Evolutionary conservation across 2,329 filamentous ascomycete genomes (phyloP), one percentile per base, ranked within the genome.

Genomic region (Paracorniculantispora psalliotae): DNA sequence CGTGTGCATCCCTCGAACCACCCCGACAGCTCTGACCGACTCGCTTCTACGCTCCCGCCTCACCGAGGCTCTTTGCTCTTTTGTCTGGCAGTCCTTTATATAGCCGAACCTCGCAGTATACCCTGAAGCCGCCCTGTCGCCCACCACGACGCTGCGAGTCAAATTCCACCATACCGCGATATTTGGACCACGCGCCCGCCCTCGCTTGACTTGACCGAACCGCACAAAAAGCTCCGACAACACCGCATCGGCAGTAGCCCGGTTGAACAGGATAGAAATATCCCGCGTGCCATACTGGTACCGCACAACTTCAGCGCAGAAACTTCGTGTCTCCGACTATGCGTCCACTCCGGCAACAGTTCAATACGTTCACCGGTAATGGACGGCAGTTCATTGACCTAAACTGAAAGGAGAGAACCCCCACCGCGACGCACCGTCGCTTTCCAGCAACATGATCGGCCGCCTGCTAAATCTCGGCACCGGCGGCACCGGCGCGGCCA

Each of bases 391-490:
- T 57, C 47, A 35, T 52, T 54, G 30, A 59, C 48, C 59, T 64
- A 59, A 61, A 43, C 12, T 52, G 21, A 52, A 57, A 50, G 44
- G 47, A 44, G 57, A 47, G 46, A 50, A 4, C 21, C 39, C 17
- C n/a, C 49, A 23, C 28, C 26, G 53, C 30, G 21, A 30, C n/a
- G 17, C 8, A 25, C 28, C 49, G 39, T 59, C 19, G 35, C 17
- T 23, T 19, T 21, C 13, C 15, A 28, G 25, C 12, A 55, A 33
- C 59, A 86, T 88, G 82, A 74, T 88, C 67, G 85, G 85, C 62
- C 85, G 85, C 70, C 79, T 88, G 59, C 82, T 88, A 69, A 84
- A 81, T 70, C 74, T 84, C 61, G 81, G 80, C 63, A 75, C 79
- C 57, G 78, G 79, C 64, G 73, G 76, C 62, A 71, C 71, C 58